A percentile compares a stretch with the other conserved stretches of the same genome.
phyloP scores from a whole-genome alignment of 345 rosid species.

The Barbarea vulgaris region DNA sequence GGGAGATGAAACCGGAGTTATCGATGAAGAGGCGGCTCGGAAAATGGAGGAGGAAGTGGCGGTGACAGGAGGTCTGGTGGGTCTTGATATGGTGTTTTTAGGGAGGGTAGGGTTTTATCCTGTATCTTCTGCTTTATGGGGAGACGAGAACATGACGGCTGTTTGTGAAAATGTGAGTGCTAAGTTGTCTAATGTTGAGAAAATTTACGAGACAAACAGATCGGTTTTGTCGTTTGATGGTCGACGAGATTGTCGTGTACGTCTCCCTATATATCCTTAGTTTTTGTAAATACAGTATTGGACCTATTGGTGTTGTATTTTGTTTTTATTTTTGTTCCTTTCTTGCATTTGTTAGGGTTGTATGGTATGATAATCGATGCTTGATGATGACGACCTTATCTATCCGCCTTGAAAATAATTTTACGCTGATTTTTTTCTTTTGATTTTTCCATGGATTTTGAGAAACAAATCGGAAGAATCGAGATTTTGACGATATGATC shows the following conservation, averaged over 20 bases:
- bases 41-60: conserved; percentile 13
- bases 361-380: background rate
- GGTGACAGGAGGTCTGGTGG: conserved; percentile 8
- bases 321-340: background rate
- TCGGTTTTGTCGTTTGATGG: conserved; percentile 25
- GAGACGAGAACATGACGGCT: conserved; percentile 33
- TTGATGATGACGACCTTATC: background rate
- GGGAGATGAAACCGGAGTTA: conserved; percentile 21
- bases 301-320: background rate
- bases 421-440: background rate
- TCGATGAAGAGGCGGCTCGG: conserved; percentile 13
- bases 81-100: conserved; percentile 9
- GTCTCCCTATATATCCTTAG: conserved; percentile 24
- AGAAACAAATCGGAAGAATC: background rate
- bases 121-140: conserved; percentile 22
- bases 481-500: conserved; percentile 2
- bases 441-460: background rate
- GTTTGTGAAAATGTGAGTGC: conserved; percentile 27
- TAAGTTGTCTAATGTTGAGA: conserved; percentile 3
- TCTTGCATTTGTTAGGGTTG: background rate
- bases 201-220: background rate
- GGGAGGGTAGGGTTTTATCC: conserved; percentile 38
- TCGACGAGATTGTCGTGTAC: conserved; percentile 31
- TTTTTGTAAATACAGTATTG: background rate
- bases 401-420: background rate